Percentiles rank a stretch among this genome's conserved stretches.
phyloP scores from a whole-genome alignment of 129 eudicot genomes.

The Flaveria linearis region DNA sequence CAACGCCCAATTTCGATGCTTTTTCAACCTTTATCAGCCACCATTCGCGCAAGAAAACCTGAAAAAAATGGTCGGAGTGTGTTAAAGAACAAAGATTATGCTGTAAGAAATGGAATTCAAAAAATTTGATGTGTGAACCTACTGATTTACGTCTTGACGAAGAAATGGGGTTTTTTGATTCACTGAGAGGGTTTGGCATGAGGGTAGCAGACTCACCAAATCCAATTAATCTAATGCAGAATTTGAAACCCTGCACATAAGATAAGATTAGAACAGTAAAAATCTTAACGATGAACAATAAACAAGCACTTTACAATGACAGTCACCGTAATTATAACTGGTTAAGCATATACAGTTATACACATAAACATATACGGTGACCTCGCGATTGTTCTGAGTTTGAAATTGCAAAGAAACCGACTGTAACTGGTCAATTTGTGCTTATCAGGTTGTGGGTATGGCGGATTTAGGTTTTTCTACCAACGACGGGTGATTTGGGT shows the following conservation, averaged over 20 bases:
- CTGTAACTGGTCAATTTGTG: too few relatives aligned
- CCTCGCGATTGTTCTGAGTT: too few relatives aligned
- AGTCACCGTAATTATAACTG: not conserved
- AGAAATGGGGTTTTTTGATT: slow-evolving; percentile 26
- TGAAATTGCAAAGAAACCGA: too few relatives aligned
- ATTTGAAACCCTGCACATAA: not conserved
- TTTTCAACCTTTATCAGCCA: slow-evolving; percentile 48
- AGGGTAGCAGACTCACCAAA: not conserved
- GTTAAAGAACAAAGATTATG: not conserved
- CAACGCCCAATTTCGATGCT: slow-evolving; percentile 48
- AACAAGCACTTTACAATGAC: not conserved
- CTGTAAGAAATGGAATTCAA: not conserved
- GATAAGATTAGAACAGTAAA: not conserved
- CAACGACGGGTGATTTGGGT: too few relatives aligned
- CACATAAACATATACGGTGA: too few relatives aligned
- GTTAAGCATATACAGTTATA: too few relatives aligned
- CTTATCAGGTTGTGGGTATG: too few relatives aligned
- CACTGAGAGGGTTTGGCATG: slow-evolving; percentile 5
- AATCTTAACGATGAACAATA: not conserved
- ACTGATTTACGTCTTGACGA: slow-evolving; percentile 33
- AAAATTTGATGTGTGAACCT: not conserved
- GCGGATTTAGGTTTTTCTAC: too few relatives aligned
- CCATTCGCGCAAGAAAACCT: slow-evolving; percentile 54
- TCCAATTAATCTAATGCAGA: not conserved
- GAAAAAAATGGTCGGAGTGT: not conserved